Conservation (phyloP, 2,329 filamentous ascomycete species). For the Ceratocystis cacaofunesta region DNA sequence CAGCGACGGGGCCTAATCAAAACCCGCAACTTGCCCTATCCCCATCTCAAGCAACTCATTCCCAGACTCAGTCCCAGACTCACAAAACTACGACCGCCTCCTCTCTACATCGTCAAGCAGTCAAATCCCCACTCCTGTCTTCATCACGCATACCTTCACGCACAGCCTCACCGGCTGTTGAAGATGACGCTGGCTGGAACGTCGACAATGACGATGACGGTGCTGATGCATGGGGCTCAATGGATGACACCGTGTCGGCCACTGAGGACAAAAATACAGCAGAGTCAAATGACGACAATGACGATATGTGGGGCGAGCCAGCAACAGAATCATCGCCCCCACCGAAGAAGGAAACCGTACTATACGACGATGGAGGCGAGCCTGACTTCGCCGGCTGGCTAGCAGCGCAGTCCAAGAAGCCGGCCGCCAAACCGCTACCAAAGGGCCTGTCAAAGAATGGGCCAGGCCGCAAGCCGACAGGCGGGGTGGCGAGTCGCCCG, state of each 20-base stretch:
- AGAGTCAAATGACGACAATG: slow-evolving; percentile 21
- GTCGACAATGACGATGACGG: slow-evolving; percentile 31
- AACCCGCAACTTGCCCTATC: slow-evolving; percentile 26
- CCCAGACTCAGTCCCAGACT: slow-evolving; percentile 19
- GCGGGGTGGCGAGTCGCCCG: neutral
- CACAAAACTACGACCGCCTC: slow-evolving; percentile 38
- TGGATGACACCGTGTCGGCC: slow-evolving; percentile 40
- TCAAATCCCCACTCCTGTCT: slow-evolving; percentile 36
- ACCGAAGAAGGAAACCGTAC: slow-evolving; percentile 20
- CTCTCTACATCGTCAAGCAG: slow-evolving; percentile 43
- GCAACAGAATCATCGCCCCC: slow-evolving; percentile 13
- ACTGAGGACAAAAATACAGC: slow-evolving; percentile 20
- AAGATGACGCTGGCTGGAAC: slow-evolving; percentile 28
- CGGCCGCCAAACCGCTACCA: slow-evolving; percentile 49
- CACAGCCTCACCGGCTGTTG: slow-evolving; percentile 31
- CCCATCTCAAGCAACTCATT: slow-evolving; percentile 24
- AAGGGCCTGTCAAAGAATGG: slow-evolving; percentile 59
- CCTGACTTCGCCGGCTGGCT: slow-evolving; percentile 95
- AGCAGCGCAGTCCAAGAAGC: slow-evolving; percentile 66
- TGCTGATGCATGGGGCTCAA: slow-evolving; percentile 62
- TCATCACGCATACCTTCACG: slow-evolving; percentile 28
- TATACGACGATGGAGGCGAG: slow-evolving; percentile 57
- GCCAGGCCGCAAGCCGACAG: slow-evolving; percentile 31
- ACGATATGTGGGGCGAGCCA: slow-evolving; percentile 29
- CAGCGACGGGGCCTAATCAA: neutral